Percentiles rank a stretch among this genome's conserved stretches.
Conservation (phyloP, 148 eudicot genomes). For the Rhododendron griersonianum region DNA sequence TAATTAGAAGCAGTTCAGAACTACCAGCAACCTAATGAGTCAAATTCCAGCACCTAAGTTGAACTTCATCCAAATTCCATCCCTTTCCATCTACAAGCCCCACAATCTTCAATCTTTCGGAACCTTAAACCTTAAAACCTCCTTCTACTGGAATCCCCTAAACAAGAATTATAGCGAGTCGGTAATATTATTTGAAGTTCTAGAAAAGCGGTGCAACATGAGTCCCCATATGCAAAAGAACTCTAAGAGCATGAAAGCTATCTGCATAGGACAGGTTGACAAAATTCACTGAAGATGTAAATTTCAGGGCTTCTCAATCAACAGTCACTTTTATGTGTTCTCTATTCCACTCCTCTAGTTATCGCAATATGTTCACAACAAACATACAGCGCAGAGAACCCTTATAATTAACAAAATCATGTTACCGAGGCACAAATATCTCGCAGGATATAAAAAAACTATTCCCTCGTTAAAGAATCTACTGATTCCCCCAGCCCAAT, state of each 20-base stretch:
- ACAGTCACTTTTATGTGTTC: neutral
- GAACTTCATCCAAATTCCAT: neutral
- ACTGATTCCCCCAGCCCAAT: neutral
- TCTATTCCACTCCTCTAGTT: neutral
- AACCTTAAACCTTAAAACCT: neutral
- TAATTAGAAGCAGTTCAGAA: neutral
- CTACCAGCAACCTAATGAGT: neutral
- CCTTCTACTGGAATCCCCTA: neutral
- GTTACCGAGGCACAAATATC: neutral
- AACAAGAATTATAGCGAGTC: neutral
- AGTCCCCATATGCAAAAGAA: neutral
- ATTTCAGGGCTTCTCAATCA: neutral
- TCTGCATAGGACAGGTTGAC: neutral
- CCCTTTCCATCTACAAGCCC: neutral
- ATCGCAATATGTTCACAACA: neutral
- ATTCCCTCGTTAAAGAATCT: neutral
- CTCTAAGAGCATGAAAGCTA: neutral
- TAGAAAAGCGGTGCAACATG: neutral
- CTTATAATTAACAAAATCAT: neutral
- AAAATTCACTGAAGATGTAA: neutral
- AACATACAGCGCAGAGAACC: neutral
- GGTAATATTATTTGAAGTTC: neutral
- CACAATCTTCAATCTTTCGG: neutral
- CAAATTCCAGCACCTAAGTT: neutral
- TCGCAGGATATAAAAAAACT: neutral